Percentiles rank a stretch among this genome's conserved stretches.
phyloP scores from a whole-genome alignment of 352 stramenopile species.

The Pythium volutum region DNA sequence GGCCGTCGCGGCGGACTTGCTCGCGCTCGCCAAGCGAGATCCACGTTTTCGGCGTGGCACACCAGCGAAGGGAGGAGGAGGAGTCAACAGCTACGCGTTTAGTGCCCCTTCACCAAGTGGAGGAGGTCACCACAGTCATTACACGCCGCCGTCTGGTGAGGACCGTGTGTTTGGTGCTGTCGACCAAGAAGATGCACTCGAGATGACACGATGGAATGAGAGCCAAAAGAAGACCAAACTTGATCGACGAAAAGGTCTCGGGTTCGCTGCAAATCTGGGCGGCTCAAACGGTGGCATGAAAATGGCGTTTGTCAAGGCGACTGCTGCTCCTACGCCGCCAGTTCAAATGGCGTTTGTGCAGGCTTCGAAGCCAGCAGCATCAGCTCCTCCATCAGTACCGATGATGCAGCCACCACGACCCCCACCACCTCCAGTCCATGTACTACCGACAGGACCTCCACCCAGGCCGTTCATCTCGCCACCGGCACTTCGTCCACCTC shows the following conservation, averaged over 20 bases:
- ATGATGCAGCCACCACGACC: background rate
- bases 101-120: background rate
- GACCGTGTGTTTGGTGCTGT: slow-evolving; percentile 1
- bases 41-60: slow-evolving; percentile 45
- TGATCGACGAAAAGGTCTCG: slow-evolving; percentile 68
- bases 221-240: slow-evolving; percentile 52
- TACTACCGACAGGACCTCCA: background rate
- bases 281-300: slow-evolving; percentile 1
- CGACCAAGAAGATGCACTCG: slow-evolving; percentile 44
- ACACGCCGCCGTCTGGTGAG: background rate
- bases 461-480: background rate
- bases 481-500: background rate
- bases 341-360: slow-evolving; percentile 30
- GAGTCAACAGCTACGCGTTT: no score
- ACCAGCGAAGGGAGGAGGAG: slow-evolving; percentile 9
- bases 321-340: slow-evolving; percentile 4
- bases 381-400: background rate
- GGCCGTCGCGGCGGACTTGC: slow-evolving; percentile 43
- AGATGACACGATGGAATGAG: slow-evolving; percentile 61
- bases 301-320: slow-evolving; percentile 16
- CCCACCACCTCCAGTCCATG: background rate
- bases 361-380: background rate
- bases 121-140: background rate
- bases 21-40: slow-evolving; percentile 53
- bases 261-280: slow-evolving; percentile 34